Conservation (phyloP, 2,329 filamentous ascomycete genomes). For the Ophiostoma piceae region DNA sequence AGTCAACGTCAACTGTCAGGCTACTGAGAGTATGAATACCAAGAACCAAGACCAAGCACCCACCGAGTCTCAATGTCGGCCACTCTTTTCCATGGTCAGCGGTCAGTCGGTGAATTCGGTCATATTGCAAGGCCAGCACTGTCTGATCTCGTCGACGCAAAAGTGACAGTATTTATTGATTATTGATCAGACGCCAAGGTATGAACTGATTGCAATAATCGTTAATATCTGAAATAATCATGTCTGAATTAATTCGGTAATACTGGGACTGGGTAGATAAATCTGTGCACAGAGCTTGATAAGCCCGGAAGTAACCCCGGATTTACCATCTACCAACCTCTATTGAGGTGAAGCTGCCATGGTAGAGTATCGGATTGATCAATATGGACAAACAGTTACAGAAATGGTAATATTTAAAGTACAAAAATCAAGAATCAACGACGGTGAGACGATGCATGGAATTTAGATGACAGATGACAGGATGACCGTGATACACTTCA, state of each 20-base stretch:
- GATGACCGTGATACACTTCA: background rate
- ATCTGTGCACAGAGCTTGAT: background rate
- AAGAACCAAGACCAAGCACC: too few species aligned
- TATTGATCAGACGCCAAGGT: constrained; percentile 4
- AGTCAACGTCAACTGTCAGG: too few species aligned
- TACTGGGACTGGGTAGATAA: background rate
- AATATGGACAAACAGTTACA: background rate
- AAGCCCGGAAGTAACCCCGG: constrained; percentile 6
- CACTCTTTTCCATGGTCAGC: too few species aligned
- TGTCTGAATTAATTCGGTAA: too few species aligned
- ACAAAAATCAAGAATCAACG: background rate
- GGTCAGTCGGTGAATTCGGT: background rate
- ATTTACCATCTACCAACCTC: background rate
- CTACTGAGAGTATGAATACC: too few species aligned
- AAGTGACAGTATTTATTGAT: background rate
- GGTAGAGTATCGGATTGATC: background rate
- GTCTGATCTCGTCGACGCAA: background rate
- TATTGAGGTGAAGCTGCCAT: background rate
- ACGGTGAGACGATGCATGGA: too few species aligned
- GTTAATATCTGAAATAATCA: too few species aligned
- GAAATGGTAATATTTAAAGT: too few species aligned
- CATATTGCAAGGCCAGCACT: background rate
- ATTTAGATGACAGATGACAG: background rate
- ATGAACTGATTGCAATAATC: background rate
- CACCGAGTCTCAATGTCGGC: too few species aligned